Evolutionary conservation across 495 filamentous ascomycete species (phyloP), one percentile per base, ranked within the genome.

Genomic region (Penicillium salamii): DNA sequence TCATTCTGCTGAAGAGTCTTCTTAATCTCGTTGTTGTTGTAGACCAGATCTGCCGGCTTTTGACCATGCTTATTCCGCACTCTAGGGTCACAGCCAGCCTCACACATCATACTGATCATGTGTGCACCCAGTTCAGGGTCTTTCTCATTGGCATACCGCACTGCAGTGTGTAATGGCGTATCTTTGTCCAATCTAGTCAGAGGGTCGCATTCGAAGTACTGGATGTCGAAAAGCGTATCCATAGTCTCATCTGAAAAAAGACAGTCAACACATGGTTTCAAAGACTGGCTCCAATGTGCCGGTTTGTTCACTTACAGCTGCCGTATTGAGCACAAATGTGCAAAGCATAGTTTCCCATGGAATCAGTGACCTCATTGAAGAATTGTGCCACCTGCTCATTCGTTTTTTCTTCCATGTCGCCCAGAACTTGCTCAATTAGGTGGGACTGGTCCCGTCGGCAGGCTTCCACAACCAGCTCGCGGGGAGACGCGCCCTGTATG

Each of bases 121-220:
- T 80, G 76, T 54, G 76, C 66, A 36, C 86, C 90, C 26, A 83
- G 78, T 49, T 81, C 75, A 49, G 78, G 67, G 58, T 88, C 83
- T 23, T 76, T 80, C 3, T 77, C 69, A 69, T 92, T 96, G 66
- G 89, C 83, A 69, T 83, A 96, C 24, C 87, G 81, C 31, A 98
- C 86, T 13, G 90, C 90, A 58, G 80, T 80, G 76, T 98, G 93
- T 29, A 98, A 77, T 7, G 92, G 91, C 1, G 91, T 97, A 69
- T 97, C 91, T 48, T 82, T 80, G 53, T 97, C 93, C 60, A 82
- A 53, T 23, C 84, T 83, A 64, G 86, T 89, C 46, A 88, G 54
- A 5, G 89, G 89, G 76, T 98, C 93, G 66, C 93, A 95, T 77
- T 98, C 93, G 67, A 98, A 86, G 46, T 82, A 89, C 48, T 91